phyloP scores from a whole-genome alignment of 192 early-diverging fungal species.

The Coemansia sp. region DNA sequence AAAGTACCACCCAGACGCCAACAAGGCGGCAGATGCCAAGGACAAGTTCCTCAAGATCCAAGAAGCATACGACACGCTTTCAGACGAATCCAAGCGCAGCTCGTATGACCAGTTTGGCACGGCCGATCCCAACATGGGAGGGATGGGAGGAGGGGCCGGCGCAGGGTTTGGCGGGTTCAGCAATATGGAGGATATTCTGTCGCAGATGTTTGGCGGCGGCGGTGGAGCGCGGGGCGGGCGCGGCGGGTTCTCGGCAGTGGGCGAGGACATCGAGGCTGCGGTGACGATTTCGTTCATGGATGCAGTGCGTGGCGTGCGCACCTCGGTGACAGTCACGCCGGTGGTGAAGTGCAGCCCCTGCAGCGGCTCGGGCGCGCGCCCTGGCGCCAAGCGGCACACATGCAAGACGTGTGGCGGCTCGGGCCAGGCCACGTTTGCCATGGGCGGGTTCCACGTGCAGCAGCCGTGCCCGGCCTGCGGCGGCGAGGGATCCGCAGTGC shows the following conservation, averaged over 20 bases:
- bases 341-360: constrained; percentile 78
- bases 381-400: constrained; percentile 64
- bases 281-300: constrained; percentile 87
- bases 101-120: constrained; percentile 92
- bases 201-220: constrained; percentile 70
- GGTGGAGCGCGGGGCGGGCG: constrained; percentile 44
- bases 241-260: constrained; percentile 45
- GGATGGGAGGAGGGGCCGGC: constrained; percentile 43
- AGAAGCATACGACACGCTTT: constrained; percentile 94
- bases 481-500: constrained; percentile 74
- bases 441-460: constrained; percentile 91
- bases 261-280: constrained; percentile 63
- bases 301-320: constrained; percentile 76
- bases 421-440: constrained; percentile 75
- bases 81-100: constrained; percentile 86
- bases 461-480: constrained; percentile 80
- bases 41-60: constrained; percentile 98
- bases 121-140: constrained; percentile 40
- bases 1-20: constrained; percentile 97
- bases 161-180: constrained; percentile 53
- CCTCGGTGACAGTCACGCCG: constrained; percentile 62
- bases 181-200: constrained; percentile 66
- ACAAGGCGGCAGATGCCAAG: constrained; percentile 85
- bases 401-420: constrained; percentile 81
- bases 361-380: constrained; percentile 75